Evolutionary conservation across 768 basidiomycete species (phyloP).

Genomic region (Boletus edulis): DNA sequence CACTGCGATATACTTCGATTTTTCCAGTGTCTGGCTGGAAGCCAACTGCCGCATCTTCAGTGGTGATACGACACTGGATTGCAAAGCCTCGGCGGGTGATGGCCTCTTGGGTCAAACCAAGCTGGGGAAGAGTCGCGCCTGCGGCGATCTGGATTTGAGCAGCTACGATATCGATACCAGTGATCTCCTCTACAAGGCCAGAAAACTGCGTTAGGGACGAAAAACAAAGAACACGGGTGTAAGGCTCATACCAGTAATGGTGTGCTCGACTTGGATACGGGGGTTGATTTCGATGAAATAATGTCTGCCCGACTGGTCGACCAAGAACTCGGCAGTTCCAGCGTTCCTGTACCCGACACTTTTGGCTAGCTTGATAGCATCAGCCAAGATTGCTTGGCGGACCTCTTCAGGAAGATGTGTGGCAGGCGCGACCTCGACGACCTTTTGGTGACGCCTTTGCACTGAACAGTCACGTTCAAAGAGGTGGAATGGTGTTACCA

Average conservation of each 20-base stretch:
- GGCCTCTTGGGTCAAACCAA: slow-evolving; percentile 93
- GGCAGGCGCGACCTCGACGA: slow-evolving; percentile 97
- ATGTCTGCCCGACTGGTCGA: slow-evolving; percentile 93
- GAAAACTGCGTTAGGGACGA: not conserved
- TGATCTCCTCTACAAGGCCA: slow-evolving; percentile 88
- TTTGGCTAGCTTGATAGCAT: slow-evolving; percentile 93
- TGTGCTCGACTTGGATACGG: slow-evolving; percentile 99
- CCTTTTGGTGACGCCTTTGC: slow-evolving; percentile 96
- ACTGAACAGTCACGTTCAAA: slow-evolving; percentile 99
- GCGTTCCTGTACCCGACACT: slow-evolving; percentile 96
- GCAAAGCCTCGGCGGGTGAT: slow-evolving; percentile 96
- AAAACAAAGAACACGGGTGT: not conserved
- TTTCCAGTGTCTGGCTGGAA: slow-evolving; percentile 99
- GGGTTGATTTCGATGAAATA: slow-evolving; percentile 99
- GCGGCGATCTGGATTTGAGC: slow-evolving; percentile 99
- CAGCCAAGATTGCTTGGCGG: slow-evolving; percentile 80
- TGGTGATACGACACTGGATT: slow-evolving; percentile 98
- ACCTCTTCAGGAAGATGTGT: slow-evolving; percentile 90
- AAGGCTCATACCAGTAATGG: slow-evolving; percentile 77
- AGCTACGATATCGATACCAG: slow-evolving; percentile 98
- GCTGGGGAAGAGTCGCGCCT: slow-evolving; percentile 91
- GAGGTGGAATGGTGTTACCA: slow-evolving; percentile 96
- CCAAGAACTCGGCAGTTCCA: slow-evolving; percentile 97
- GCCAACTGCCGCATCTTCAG: slow-evolving; percentile 86
- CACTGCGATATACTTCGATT: slow-evolving; percentile 98